phyloP scores from a whole-genome alignment of 2,329 filamentous ascomycete genomes.

The Cladosporium austrohemisphaericum region DNA sequence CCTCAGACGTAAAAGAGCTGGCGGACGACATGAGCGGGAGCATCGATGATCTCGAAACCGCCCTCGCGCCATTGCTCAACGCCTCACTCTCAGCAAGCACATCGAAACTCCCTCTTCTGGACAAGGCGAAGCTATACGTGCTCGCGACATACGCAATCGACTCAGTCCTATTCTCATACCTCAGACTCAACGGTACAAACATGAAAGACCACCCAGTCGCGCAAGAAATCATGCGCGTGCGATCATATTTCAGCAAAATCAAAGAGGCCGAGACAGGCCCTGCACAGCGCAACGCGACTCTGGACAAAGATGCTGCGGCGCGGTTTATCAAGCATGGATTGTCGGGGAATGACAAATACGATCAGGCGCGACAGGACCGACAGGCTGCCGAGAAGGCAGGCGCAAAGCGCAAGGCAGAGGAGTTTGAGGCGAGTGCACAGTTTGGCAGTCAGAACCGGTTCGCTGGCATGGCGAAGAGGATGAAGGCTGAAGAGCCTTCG shows the following conservation, averaged over 20 bases:
- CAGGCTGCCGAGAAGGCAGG: conserved; percentile 34
- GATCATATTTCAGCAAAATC: conserved; percentile 91
- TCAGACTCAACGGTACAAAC: conserved; percentile 74
- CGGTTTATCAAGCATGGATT: conserved; percentile 80
- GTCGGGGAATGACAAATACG: conserved; percentile 48
- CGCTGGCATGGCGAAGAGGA: conserved; percentile 32
- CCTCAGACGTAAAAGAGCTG: conserved; percentile 10
- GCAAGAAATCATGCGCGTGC: conserved; percentile 78
- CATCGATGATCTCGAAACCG: conserved; percentile 73
- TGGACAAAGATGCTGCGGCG: conserved; percentile 72
- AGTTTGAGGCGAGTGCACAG: conserved; percentile 23
- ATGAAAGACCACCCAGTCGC: conserved; percentile 83
- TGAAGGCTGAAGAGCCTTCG: conserved; percentile 27
- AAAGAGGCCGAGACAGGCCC: conserved; percentile 66
- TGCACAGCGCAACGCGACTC: conserved; percentile 39
- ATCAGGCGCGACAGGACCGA: conserved; percentile 31
- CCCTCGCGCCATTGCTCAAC: conserved; percentile 68
- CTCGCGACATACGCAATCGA: conserved; percentile 84
- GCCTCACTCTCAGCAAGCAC: conserved; percentile 63
- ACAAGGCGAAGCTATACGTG: conserved; percentile 93
- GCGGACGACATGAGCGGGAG: conserved; percentile 58
- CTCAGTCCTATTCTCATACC: conserved; percentile 78
- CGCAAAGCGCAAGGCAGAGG: conserved; percentile 36
- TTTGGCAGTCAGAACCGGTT: conserved; percentile 34
- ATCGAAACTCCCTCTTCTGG: conserved; percentile 80